Conservation (phyloP, 495 filamentous ascomycete genomes). For the Tuber microsphaerosporum region DNA sequence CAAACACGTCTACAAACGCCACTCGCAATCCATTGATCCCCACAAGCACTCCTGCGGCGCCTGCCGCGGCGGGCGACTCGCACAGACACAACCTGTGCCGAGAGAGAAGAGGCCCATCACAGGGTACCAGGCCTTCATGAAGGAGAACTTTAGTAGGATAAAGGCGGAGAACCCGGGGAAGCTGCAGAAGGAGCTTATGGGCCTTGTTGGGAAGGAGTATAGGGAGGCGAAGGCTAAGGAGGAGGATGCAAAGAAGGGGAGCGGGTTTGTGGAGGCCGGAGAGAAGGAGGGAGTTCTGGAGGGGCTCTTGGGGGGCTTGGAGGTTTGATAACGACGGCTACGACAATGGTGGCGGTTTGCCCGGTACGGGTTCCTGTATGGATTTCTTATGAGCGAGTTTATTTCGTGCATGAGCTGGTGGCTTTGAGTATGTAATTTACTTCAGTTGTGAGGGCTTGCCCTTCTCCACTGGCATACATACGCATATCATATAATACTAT, state of each 20-base stretch:
- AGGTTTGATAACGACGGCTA: slow-evolving; percentile 19
- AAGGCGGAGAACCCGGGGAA: slow-evolving; percentile 49
- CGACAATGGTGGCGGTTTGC: neutral
- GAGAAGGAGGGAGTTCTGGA: slow-evolving; percentile 16
- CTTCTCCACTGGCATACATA: neutral
- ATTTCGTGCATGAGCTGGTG: neutral
- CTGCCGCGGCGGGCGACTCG: slow-evolving; percentile 56
- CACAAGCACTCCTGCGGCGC: slow-evolving; percentile 58
- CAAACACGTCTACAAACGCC: slow-evolving; percentile 60
- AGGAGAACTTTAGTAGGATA: slow-evolving; percentile 55
- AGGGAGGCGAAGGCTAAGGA: slow-evolving; percentile 41
- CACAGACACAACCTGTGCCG: slow-evolving; percentile 74
- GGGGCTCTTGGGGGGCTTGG: slow-evolving; percentile 16
- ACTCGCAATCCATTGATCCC: slow-evolving; percentile 74
- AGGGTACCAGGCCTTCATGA: slow-evolving; percentile 63
- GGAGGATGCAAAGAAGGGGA: neutral
- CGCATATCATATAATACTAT: neutral
- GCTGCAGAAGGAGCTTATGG: slow-evolving; percentile 61
- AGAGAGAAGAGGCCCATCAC: slow-evolving; percentile 46
- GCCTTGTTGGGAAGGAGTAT: slow-evolving; percentile 51
- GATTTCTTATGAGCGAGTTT: neutral
- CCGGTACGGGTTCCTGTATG: neutral
- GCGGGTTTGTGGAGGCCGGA: slow-evolving; percentile 10
- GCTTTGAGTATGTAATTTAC: neutral
- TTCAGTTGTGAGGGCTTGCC: neutral